Evolutionary conservation across 2,329 filamentous ascomycete species (phyloP), one percentile per base, ranked within the genome.

Genomic region (Sporothrix dimorphospora): DNA sequence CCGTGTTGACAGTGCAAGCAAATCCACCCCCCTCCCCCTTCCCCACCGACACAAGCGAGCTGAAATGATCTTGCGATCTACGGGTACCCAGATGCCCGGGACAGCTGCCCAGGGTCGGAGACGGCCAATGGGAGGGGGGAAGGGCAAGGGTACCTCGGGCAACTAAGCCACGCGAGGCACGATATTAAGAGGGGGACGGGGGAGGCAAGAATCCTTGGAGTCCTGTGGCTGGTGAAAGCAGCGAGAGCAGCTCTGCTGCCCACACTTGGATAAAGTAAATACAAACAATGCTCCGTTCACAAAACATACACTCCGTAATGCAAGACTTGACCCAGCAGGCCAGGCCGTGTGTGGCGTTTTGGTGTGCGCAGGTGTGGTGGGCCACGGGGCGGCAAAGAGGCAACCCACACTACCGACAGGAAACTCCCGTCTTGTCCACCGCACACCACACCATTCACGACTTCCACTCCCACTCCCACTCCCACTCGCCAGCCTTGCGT

Each of bases 61-160:
- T 70, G 69, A 63, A 70, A 47, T n/a, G 69, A 70, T 70, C 69
- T 49, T 14, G 45, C 24, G 69, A 70, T 70, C 69, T 70, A 63
- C 69, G 19, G 27, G 55, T 21, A 40, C 42, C 69, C 69, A 51
- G 40, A 61, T 40, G 38, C 53, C 68, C 55, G 55, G 69, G 55
- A 38, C 27, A 30, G 55, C 19, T 27, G 24, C 38, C 51, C 66
- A 69, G 51, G 16, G 30, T 19, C 9, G 14, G 16, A 16, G 27
- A n/a, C 16, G 38, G 21, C 67, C 67, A 59, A 69, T 69, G 38
- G 40, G 67, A 47, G 9, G 11, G 7, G 7, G 7, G 19, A 47
- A 19, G 16, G 30, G 42, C 40, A 21, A 24, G 45, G 27, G 47
- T 42, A 40, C 12, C 3, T 66, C 16, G n/a, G 21, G 27, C 9